phyloP scores from a whole-genome alignment of 306 rosid genomes.

The Fragaria vesca region DNA sequence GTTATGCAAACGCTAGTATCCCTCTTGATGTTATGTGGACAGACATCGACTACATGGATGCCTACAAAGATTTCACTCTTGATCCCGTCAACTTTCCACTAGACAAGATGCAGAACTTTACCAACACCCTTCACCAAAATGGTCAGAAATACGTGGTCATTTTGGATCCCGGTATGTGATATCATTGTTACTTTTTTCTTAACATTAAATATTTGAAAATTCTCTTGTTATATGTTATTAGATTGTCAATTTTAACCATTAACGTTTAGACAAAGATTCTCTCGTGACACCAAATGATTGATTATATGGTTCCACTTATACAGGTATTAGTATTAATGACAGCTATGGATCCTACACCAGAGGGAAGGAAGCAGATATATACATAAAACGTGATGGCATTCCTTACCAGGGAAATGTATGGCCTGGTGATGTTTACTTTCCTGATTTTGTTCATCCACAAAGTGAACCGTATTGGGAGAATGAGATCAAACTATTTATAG shows the following conservation, averaged over 20 bases:
- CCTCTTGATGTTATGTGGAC: constrained; percentile 97
- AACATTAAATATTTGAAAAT: neutral
- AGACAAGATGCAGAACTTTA: constrained; percentile 57
- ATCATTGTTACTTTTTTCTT: neutral
- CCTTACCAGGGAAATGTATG: constrained; percentile 79
- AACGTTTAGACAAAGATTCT: neutral
- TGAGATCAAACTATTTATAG: constrained; percentile 63
- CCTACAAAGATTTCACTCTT: constrained; percentile 74
- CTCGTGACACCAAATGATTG: neutral
- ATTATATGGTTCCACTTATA: neutral
- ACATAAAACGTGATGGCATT: constrained; percentile 56
- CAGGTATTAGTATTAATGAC: constrained; percentile 69
- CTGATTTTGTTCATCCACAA: constrained; percentile 68
- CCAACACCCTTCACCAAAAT: constrained; percentile 57
- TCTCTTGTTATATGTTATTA: neutral
- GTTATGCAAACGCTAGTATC: constrained; percentile 62
- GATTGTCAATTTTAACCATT: neutral
- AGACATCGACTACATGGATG: constrained; percentile 95
- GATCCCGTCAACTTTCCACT: constrained; percentile 81
- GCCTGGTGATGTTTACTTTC: constrained; percentile 84
- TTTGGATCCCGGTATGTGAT: constrained; percentile 68
- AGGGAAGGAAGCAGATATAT: constrained; percentile 67
- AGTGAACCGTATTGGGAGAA: constrained; percentile 52
- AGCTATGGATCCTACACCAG: constrained; percentile 54
- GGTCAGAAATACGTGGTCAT: constrained; percentile 78